Percentiles rank a stretch among this genome's conserved stretches.
These are phyloP conservation scores for Aspergillus sp. DNA, from an alignment of 2,329 filamentous ascomycete species.

Conservation along the genomic window DNA sequence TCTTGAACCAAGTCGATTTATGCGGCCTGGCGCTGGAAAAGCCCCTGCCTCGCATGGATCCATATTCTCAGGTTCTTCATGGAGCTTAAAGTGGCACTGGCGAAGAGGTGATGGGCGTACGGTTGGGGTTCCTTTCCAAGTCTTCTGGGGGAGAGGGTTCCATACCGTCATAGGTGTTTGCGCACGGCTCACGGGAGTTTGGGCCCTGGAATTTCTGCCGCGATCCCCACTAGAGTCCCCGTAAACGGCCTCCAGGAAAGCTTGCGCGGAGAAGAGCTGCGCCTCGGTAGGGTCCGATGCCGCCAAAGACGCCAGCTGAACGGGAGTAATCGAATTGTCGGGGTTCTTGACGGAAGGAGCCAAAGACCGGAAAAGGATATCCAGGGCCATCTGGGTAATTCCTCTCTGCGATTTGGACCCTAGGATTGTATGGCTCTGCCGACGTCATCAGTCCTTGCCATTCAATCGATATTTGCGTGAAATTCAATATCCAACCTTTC, in stretches of 20 bases:
- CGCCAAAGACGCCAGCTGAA: constrained; percentile 63
- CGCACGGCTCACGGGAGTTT: constrained; percentile 55
- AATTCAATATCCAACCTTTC: constrained; percentile 79
- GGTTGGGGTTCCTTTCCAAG: constrained; percentile 11
- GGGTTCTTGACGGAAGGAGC: constrained; percentile 60
- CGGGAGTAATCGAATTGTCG: constrained; percentile 41
- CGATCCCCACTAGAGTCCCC: constrained; percentile 52
- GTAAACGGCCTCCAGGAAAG: constrained; percentile 72
- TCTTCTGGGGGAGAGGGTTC: constrained; percentile 23
- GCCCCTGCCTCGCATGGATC: neutral
- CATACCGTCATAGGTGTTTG: constrained; percentile 37
- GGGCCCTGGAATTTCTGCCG: constrained; percentile 54
- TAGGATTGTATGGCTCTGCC: constrained; percentile 89
- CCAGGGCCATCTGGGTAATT: constrained; percentile 81
- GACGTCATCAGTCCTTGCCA: constrained; percentile 5
- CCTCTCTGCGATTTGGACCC: constrained; percentile 80
- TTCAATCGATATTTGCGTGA: too few species aligned
- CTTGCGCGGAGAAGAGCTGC: constrained; percentile 60
- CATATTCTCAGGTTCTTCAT: neutral
- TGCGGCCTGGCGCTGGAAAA: constrained; percentile 3
- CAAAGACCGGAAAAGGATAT: constrained; percentile 78
- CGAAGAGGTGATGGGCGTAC: constrained; percentile 10
- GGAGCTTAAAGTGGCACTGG: constrained; percentile 4
- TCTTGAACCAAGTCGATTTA: constrained; percentile 3
- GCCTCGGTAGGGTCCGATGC: constrained; percentile 75